phyloP scores from a whole-genome alignment of 371 early-diverging fungal genomes.

The Mortierella sp. region DNA sequence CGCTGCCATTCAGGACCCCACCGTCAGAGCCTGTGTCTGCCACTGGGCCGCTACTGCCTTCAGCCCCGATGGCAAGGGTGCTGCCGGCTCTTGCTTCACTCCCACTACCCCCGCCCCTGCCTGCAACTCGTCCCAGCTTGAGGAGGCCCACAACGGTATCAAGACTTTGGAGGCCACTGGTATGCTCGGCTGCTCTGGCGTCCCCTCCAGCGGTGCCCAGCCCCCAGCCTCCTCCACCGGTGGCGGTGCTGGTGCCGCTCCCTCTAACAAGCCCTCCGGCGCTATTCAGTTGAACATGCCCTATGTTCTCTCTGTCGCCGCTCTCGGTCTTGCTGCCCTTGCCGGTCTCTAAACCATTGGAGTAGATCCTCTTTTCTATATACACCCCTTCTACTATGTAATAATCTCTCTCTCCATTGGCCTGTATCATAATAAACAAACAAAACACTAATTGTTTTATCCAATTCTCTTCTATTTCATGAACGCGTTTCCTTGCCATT shows the following conservation, averaged over 20 bases:
- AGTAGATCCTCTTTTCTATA: not conserved
- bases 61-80: constrained; percentile 10
- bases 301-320: constrained; percentile 45
- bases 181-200: constrained; percentile 7
- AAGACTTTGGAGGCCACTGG: not conserved
- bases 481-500: not conserved
- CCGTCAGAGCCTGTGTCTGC: constrained; percentile 37
- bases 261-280: constrained; percentile 10
- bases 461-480: not conserved
- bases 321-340: constrained; percentile 46
- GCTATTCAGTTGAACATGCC: constrained; percentile 33
- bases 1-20: constrained; percentile 12
- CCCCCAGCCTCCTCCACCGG: not conserved
- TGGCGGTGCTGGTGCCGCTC: not conserved
- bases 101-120: constrained; percentile 12
- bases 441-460: constrained; percentile 10
- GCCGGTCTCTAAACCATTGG: constrained; percentile 35
- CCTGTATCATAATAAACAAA: constrained; percentile 12
- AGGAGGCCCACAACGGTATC: not conserved
- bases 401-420: constrained; percentile 7
- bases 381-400: not conserved
- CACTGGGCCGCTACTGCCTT: constrained; percentile 29
- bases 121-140: constrained; percentile 31
- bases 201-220: not conserved
- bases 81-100: constrained; percentile 23